These are phyloP conservation scores for Orbilia quercus DNA, from an alignment of 2,329 filamentous ascomycete genomes.

Conservation along the genomic window DNA sequence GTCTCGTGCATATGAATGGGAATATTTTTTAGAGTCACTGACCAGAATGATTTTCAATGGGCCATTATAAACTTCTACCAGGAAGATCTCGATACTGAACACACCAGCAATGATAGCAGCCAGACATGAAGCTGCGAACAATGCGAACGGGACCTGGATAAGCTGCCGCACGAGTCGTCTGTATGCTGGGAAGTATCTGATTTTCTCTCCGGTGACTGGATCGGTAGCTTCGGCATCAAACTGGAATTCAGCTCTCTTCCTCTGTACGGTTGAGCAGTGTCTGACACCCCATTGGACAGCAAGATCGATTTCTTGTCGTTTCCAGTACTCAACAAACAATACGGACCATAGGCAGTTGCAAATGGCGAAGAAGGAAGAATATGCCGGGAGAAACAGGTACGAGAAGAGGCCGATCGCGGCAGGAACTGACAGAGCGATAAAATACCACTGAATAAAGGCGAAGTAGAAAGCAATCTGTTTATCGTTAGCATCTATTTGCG, in stretches of 20 bases:
- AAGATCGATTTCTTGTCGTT: constrained; percentile 87
- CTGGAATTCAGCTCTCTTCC: constrained; percentile 77
- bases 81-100: constrained; percentile 94
- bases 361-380: constrained; percentile 82
- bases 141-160: constrained; percentile 84
- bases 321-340: constrained; percentile 95
- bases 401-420: constrained; percentile 79
- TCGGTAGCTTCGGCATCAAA: constrained; percentile 82
- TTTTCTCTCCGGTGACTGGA: constrained; percentile 80
- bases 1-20: background rate
- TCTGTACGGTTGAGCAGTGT: constrained; percentile 82
- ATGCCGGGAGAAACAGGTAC: constrained; percentile 85
- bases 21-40: constrained; percentile 62
- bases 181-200: constrained; percentile 78
- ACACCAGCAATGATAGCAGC: constrained; percentile 85
- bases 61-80: constrained; percentile 91
- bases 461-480: constrained; percentile 88
- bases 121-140: constrained; percentile 76
- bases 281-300: constrained; percentile 89
- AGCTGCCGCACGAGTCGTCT: constrained; percentile 82
- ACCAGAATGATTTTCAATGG: constrained; percentile 87
- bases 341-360: constrained; percentile 86
- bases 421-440: constrained; percentile 83
- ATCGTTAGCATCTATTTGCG: constrained; percentile 3
- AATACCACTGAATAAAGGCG: constrained; percentile 91